These are phyloP conservation scores for Phialophora macrospora DNA, from an alignment of 2,329 filamentous ascomycete genomes.

Conservation along the genomic window DNA sequence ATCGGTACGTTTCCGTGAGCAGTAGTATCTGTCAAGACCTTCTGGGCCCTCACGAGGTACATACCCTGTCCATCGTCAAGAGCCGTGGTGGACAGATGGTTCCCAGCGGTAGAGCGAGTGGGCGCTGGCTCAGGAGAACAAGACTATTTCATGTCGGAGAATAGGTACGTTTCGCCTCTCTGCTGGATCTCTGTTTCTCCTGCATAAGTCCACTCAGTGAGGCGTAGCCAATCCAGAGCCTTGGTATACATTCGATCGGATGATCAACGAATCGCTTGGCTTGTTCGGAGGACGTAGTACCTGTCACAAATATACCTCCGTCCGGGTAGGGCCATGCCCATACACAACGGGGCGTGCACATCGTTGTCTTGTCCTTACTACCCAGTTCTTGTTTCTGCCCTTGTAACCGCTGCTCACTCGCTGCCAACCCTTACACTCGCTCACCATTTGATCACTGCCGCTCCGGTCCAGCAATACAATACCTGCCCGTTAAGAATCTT, in stretches of 20 bases:
- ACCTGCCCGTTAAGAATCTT: background rate
- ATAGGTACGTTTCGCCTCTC: constrained; percentile 8
- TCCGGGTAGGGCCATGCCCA: background rate
- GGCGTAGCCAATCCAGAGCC: constrained; percentile 13
- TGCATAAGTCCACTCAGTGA: constrained; percentile 12
- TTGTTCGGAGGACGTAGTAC: background rate
- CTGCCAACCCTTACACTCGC: constrained; percentile 10
- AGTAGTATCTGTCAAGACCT: background rate
- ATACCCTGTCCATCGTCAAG: background rate
- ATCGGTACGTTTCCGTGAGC: background rate
- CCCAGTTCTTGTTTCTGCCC: constrained; percentile 2
- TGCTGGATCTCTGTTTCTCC: constrained; percentile 18
- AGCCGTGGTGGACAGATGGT: background rate
- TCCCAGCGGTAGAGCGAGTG: background rate
- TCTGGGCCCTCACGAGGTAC: background rate
- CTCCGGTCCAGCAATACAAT: background rate
- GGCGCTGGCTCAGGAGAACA: constrained; percentile 6
- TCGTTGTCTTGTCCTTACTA: constrained; percentile 1
- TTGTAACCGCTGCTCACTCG: constrained; percentile 7
- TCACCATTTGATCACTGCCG: background rate
- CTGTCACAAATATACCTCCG: background rate
- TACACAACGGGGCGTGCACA: background rate
- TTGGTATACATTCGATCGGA: constrained; percentile 13
- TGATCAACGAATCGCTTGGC: constrained; percentile 12
- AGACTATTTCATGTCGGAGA: constrained; percentile 12